Base-by-base conservation (phyloP, 345 rosid species). In the Erodium maritimum region DNA sequence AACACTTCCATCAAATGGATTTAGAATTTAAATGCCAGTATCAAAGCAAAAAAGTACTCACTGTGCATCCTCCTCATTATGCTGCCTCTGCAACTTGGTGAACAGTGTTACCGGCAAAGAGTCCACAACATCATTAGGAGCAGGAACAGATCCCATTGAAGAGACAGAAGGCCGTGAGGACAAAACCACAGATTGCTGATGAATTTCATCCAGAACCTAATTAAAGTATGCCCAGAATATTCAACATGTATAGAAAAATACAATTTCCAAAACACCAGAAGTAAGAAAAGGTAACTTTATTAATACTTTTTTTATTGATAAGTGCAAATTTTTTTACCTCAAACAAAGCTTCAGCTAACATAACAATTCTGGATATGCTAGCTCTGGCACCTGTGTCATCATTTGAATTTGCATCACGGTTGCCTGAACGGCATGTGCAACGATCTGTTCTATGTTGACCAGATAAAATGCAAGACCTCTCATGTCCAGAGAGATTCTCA, bases 151-250 rank as follows among this genome's bases (percentile, higher is more conserved):
- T 73, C 96, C 96, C 70, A 87, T 82, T 0, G 96, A 76, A 69
- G 99, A 93, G 25, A 87, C 72, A 57, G 99, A 80, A 53, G 89
- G 81, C 46, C 80, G 95, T 52, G 99, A 83, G 48, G 99, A 93
- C 64, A 93, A 77, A 57, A 83, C 99, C 58, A 79, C 85, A 55
- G 99, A 93, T 69, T 93, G 99, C 82, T 93, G 96, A 71, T 89
- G 95, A 73, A 93, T 87, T 74, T 93, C 99, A 83, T 93, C 99
- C 81, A 93, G 89, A 73, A 89, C 99, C 99, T 93, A 75, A 65
- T 65, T 63, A 75, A 69, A 55, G 33, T 52, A 71, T 19, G 42
- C 21, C 58, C 20, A 61, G 52, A 65, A 57, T 10, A 46, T 52
- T 64, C 65, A 79, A 73, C 69, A 61, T 66, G 71, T 37, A 71